Conservation (phyloP, 306 rosid species). For the Rubus parviflorus region DNA sequence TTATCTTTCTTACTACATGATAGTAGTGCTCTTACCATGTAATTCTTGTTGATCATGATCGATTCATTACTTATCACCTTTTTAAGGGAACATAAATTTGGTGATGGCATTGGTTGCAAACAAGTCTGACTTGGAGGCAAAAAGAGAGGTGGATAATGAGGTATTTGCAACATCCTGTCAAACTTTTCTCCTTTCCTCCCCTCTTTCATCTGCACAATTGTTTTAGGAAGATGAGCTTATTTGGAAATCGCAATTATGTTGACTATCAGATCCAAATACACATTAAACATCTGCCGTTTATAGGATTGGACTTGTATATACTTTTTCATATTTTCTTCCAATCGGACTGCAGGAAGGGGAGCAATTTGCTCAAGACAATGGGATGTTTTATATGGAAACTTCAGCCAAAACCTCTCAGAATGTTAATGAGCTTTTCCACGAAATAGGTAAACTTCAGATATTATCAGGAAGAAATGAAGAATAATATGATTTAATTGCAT, state of each 20-base stretch:
- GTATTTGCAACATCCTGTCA: slow-evolving; percentile 32
- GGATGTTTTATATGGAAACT: slow-evolving; percentile 83
- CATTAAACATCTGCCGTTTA: not conserved
- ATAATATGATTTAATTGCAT: not conserved
- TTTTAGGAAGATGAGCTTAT: not conserved
- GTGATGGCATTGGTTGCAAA: slow-evolving; percentile 84
- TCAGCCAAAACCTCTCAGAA: slow-evolving; percentile 81
- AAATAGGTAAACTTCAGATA: slow-evolving; percentile 54
- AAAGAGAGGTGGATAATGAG: slow-evolving; percentile 69
- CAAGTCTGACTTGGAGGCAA: slow-evolving; percentile 68
- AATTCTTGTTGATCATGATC: not conserved
- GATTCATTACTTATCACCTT: not conserved
- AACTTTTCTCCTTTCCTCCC: not conserved
- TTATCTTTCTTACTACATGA: not conserved
- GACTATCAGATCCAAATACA: not conserved
- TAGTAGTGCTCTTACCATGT: too few relatives aligned
- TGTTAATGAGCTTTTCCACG: slow-evolving; percentile 74
- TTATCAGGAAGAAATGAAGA: not conserved
- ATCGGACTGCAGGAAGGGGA: slow-evolving; percentile 61
- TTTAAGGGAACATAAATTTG: slow-evolving; percentile 59
- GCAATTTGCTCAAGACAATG: slow-evolving; percentile 72
- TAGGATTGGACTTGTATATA: not conserved
- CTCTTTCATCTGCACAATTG: not conserved
- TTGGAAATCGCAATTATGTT: not conserved
- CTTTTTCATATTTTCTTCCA: not conserved